These are phyloP conservation scores for Metroxylon sagu DNA, from an alignment of 176 grass and related monocot species.

Conservation along the genomic window DNA sequence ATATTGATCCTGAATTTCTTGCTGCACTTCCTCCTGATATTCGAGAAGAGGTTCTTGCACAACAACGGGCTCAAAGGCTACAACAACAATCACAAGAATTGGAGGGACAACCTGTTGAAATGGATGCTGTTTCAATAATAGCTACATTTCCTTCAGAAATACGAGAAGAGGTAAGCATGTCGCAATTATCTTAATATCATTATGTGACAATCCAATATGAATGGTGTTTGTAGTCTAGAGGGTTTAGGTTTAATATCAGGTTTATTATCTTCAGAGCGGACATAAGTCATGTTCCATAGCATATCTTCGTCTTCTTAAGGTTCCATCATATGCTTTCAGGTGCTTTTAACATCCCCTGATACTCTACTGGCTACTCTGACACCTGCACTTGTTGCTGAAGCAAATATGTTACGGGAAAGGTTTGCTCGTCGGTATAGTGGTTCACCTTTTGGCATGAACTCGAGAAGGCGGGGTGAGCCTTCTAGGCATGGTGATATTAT, in stretches of 20 bases:
- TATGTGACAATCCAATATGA: not conserved
- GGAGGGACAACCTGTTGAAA: conserved; percentile 95
- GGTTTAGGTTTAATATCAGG: no score
- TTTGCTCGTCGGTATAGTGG: conserved; percentile 82
- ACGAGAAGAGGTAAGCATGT: conserved; percentile 69
- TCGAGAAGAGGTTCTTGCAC: conserved; percentile 81
- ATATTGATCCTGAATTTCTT: conserved; percentile 99
- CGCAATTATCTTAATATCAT: not conserved
- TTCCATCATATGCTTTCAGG: conserved; percentile 30
- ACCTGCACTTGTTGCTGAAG: conserved; percentile 95
- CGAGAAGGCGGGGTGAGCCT: conserved; percentile 83
- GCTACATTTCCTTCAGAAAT: conserved; percentile 97
- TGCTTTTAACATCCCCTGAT: conserved; percentile 95
- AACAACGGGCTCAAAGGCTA: conserved; percentile 82
- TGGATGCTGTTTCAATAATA: conserved; percentile 98
- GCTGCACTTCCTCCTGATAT: conserved; percentile 99
- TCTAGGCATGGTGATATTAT: conserved; percentile 59
- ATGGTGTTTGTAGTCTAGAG: not conserved
- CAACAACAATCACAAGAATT: conserved; percentile 85
- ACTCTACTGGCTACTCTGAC: conserved; percentile 88
- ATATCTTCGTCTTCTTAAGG: no score
- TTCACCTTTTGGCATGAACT: conserved; percentile 72
- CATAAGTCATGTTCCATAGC: no score
- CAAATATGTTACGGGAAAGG: conserved; percentile 93
- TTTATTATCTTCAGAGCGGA: no score